A percentile compares a stretch with the other conserved stretches of the same genome.
Evolutionary conservation across 2,329 filamentous ascomycete genomes (phyloP).

Genomic region (Trichoderma arundinaceum): DNA sequence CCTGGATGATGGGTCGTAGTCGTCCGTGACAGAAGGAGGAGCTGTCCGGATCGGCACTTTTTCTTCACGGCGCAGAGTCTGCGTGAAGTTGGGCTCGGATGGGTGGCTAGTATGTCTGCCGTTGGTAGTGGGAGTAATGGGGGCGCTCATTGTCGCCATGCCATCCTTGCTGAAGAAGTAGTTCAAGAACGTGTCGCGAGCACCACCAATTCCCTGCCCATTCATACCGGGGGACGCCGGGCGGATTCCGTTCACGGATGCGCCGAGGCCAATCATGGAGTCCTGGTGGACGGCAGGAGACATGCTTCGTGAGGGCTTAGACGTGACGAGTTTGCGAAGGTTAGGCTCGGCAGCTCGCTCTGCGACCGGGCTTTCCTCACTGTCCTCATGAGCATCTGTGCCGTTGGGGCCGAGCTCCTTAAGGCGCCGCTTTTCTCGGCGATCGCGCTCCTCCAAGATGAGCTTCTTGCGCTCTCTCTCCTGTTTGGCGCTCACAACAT

Average conservation of each 20-base stretch:
- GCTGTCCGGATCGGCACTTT: constrained; percentile 60
- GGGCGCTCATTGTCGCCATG: constrained; percentile 49
- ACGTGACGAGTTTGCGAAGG: constrained; percentile 41
- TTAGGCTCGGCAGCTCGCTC: constrained; percentile 62
- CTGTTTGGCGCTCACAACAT: constrained; percentile 92
- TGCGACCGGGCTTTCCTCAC: constrained; percentile 52
- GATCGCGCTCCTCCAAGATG: constrained; percentile 82
- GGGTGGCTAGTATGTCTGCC: constrained; percentile 76
- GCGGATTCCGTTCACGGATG: constrained; percentile 67
- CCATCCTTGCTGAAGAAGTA: constrained; percentile 99
- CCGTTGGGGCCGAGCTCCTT: constrained; percentile 88
- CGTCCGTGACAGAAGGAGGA: constrained; percentile 49
- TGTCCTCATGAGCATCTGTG: constrained; percentile 71
- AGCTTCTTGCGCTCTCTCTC: constrained; percentile 86
- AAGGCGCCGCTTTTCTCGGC: constrained; percentile 78
- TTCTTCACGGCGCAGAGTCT: constrained; percentile 78
- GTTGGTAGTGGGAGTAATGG: constrained; percentile 41
- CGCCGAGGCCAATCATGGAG: constrained; percentile 66
- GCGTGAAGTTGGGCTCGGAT: constrained; percentile 79
- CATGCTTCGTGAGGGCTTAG: constrained; percentile 70
- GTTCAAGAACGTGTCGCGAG: constrained; percentile 91
- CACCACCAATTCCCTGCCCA: constrained; percentile 63
- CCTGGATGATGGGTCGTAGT: constrained; percentile 51
- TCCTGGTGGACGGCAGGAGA: constrained; percentile 78
- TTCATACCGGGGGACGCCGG: constrained; percentile 61